Evolutionary conservation across 257 asterid species (phyloP).

Genomic region (Petunia axillaris): DNA sequence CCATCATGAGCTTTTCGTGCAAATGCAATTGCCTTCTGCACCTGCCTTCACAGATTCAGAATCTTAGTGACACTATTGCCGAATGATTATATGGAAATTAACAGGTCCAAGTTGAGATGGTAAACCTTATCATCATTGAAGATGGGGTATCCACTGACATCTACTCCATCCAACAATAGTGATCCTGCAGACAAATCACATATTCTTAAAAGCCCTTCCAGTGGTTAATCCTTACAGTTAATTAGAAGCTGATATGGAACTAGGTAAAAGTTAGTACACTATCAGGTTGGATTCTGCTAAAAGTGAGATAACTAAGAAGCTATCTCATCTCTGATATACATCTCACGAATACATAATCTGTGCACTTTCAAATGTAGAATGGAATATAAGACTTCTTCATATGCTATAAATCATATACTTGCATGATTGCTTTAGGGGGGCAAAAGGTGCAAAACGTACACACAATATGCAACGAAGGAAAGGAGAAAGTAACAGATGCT

Average conservation of each 20-base stretch:
- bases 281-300: neutral
- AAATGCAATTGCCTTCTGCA: slow-evolving; percentile 92
- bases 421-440: neutral
- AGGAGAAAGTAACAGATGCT: neutral
- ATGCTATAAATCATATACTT: slow-evolving; percentile 14
- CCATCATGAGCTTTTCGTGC: slow-evolving; percentile 94
- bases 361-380: neutral
- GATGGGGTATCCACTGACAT: slow-evolving; percentile 85
- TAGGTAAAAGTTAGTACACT: neutral
- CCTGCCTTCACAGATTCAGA: slow-evolving; percentile 88
- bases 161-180: slow-evolving; percentile 82
- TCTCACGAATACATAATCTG: neutral
- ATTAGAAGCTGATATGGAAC: neutral
- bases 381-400: neutral
- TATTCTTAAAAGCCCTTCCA: neutral
- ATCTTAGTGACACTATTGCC: slow-evolving; percentile 42
- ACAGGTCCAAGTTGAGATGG: slow-evolving; percentile 50
- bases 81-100: slow-evolving; percentile 31
- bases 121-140: slow-evolving; percentile 84
- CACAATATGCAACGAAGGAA: neutral
- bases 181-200: slow-evolving; percentile 62
- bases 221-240: neutral
- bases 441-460: neutral
- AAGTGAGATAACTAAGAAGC: neutral
- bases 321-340: neutral